These are phyloP conservation scores for Sphenostylis stenocarpa DNA, from an alignment of 306 rosid species.

Conservation along the genomic window DNA sequence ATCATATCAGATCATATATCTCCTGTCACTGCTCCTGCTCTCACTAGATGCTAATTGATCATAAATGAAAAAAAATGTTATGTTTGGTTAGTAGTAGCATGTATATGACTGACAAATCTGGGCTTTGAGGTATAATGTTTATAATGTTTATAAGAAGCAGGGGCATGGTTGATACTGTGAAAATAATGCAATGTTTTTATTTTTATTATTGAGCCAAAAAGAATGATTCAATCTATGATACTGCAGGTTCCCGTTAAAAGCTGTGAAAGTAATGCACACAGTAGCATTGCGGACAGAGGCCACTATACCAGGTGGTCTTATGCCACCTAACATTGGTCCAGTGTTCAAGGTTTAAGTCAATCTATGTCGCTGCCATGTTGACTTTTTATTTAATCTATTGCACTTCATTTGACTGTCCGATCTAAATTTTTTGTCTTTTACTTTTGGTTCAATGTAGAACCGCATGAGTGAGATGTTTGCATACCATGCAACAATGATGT, in stretches of 20 bases:
- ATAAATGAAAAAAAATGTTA: neutral
- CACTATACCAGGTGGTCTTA: conserved; percentile 65
- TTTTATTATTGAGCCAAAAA: neutral
- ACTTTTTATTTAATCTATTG: neutral
- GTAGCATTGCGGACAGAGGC: conserved; percentile 96
- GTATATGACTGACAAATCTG: neutral
- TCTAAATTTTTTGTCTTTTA: neutral
- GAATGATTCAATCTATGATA: conserved; percentile 17
- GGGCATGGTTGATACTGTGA: neutral
- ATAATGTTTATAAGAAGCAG: conserved; percentile 1
- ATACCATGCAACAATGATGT: conserved; percentile 98
- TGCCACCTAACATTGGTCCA: conserved; percentile 88
- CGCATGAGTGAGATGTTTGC: conserved; percentile 99
- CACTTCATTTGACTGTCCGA: conserved; percentile 3
- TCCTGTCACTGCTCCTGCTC: neutral
- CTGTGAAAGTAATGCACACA: conserved; percentile 97
- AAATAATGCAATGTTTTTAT: neutral
- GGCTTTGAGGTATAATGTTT: neutral
- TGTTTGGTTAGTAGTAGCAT: conserved; percentile 5
- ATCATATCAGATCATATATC: neutral
- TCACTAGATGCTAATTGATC: neutral
- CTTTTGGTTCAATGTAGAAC: conserved; percentile 52
- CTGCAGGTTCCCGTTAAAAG: conserved; percentile 84
- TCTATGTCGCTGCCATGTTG: neutral
- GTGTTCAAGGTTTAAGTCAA: conserved; percentile 74